A percentile compares a stretch with the other conserved stretches of the same genome.
phyloP scores from a whole-genome alignment of 2,329 filamentous ascomycete genomes.

The Apiospora hydei region DNA sequence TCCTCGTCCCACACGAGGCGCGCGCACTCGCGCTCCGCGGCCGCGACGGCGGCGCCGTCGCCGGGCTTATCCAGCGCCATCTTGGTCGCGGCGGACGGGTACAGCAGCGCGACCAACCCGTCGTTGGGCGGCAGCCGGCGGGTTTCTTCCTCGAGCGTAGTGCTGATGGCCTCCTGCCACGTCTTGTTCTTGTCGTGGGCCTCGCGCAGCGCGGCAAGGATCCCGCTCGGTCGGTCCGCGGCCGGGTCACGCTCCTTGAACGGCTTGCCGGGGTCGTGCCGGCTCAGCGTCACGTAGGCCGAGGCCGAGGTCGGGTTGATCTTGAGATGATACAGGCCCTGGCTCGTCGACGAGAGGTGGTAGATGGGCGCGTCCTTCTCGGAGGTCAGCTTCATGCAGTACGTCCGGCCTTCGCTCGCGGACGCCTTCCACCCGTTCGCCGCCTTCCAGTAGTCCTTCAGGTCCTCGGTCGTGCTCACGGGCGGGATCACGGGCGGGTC shows the following conservation, averaged over 20 bases:
- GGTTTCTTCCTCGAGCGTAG: constrained; percentile 63
- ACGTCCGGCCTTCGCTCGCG: constrained; percentile 63
- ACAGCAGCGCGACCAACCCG: constrained; percentile 72
- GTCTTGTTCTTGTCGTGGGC: constrained; percentile 49
- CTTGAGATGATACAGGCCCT: constrained; percentile 73
- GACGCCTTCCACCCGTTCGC: constrained; percentile 74
- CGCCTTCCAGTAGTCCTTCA: constrained; percentile 72
- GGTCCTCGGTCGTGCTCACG: constrained; percentile 65
- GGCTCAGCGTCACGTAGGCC: constrained; percentile 64
- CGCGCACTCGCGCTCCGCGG: constrained; percentile 73
- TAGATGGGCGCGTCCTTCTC: constrained; percentile 70
- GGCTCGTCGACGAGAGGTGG: constrained; percentile 65
- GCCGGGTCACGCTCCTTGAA: constrained; percentile 54
- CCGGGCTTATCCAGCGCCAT: constrained; percentile 67
- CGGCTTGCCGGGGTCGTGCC: constrained; percentile 66
- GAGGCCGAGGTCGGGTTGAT: constrained; percentile 70
- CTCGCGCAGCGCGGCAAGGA: constrained; percentile 44
- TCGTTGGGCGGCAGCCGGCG: constrained; percentile 63
- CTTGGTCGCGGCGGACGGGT: constrained; percentile 69
- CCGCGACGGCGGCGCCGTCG: constrained; percentile 64
- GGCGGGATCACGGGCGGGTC: constrained; percentile 56
- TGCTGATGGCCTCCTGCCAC: constrained; percentile 65
- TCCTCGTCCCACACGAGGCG: constrained; percentile 76
- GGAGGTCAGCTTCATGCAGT: constrained; percentile 63
- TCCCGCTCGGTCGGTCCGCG: constrained; percentile 38